phyloP scores from a whole-genome alignment of 305 asterid genomes.

The Plantago lanceolata region DNA sequence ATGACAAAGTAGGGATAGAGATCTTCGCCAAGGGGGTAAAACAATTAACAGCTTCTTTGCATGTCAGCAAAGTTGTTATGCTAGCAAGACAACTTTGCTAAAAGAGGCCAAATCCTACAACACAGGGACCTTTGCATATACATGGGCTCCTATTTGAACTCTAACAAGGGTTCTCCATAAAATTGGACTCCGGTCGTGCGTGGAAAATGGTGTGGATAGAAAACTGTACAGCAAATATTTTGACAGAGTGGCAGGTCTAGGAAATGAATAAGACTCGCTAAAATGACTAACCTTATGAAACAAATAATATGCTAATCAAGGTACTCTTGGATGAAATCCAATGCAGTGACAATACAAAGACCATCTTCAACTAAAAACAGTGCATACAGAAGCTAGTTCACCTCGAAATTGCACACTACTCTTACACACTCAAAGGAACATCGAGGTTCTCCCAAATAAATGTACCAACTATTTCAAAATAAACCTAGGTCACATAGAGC shows the following conservation, averaged over 20 bases:
- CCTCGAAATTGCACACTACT: not conserved
- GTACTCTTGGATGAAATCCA: not conserved
- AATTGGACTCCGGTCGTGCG: not conserved
- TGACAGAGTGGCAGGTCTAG: not conserved
- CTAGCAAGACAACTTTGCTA: not conserved
- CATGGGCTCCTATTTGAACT: not conserved
- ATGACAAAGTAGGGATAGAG: too few species aligned
- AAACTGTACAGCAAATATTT: not conserved
- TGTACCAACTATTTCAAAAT: not conserved
- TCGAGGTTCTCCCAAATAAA: not conserved
- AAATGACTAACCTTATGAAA: not conserved
- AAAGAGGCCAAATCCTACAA: not conserved
- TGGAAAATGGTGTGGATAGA: not conserved
- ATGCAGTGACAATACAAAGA: not conserved
- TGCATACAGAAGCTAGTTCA: not conserved
- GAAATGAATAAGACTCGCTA: not conserved
- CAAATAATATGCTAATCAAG: not conserved
- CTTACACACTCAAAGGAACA: not conserved
- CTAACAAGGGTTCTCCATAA: not conserved
- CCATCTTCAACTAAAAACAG: not conserved
- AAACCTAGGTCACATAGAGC: too few species aligned
- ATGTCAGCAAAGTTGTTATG: too few species aligned
- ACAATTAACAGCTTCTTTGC: too few species aligned
- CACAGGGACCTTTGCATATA: not conserved
- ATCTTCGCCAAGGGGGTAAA: too few species aligned